Base-by-base conservation (phyloP, 257 asterid genomes). In the Penstemon eatonii region DNA sequence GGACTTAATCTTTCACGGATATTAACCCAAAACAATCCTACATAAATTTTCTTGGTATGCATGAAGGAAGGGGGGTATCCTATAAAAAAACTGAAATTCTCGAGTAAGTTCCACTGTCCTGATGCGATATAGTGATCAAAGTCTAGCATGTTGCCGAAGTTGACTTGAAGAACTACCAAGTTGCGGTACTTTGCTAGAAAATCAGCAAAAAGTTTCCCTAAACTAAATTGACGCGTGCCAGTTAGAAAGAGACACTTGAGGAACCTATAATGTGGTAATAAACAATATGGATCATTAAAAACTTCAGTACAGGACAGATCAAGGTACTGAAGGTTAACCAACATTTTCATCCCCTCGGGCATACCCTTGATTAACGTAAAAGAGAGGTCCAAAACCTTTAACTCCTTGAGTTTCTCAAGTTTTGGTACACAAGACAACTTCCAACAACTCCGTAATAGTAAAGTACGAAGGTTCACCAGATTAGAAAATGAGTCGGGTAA, bases 401-500 rank as follows among this genome's bases (percentile, higher is more conserved):
- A 68, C 12, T 74, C 69, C 67, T 54, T 66, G 7, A 78, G 76
- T 36, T 72, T 60, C 60, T 15, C 58, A 13, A 70, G 65, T 4
- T 71, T 69, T 60, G 76, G 82, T n/a, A 70, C 52, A 42, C 19
- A 11, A 38, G 5, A 4, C 74, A 78, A 53, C 55, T 78, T 74
- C 82, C 82, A 78, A 70, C 82, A 78, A 40, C 82, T 78, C 5
- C 74, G 43, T 52, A 74, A 67, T 13, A 73, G 74, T 56, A 74
- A 47, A 45, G 76, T 78, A 7, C 12, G 74, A 6, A 78, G 79
- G 54, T 61, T 73, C 50, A 13, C 39, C 42, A 78, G 63, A 66
- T 54, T 44, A n/a, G 76, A 69, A n/a, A 78, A 40, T 61, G 79
- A 78, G 3, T 65, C 67, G 4, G 82, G 82, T 57, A 78, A 65